Evolutionary conservation across 345 rosid species (phyloP).

Genomic region (Eucalyptus cladocalyx): DNA sequence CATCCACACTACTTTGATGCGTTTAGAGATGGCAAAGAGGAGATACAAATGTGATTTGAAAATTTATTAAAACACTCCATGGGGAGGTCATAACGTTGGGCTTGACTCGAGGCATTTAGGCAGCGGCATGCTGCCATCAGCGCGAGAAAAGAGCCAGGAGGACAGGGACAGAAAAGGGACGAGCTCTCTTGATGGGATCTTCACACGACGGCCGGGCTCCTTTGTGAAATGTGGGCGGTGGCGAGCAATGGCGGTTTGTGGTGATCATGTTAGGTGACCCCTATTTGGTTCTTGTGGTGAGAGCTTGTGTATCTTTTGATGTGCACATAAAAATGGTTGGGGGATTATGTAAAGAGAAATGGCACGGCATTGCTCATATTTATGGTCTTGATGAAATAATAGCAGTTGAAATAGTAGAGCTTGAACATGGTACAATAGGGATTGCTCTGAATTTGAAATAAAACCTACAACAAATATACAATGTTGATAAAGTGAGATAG

Average conservation of each 20-base stretch:
- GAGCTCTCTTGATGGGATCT: not conserved
- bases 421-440: no score
- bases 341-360: not conserved
- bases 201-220: not conserved
- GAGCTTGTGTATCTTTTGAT: not conserved
- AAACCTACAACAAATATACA: not conserved
- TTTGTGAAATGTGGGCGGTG: no score
- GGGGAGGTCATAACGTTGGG: not conserved
- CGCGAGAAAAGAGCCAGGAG: not conserved
- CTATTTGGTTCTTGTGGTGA: not conserved
- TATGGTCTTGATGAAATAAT: no score
- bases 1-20: not conserved
- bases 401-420: no score
- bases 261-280: not conserved
- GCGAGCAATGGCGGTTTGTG: not conserved
- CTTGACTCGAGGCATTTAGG: not conserved
- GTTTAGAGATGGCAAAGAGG: not conserved
- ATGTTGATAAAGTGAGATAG: not conserved
- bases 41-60: not conserved
- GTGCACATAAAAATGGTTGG: not conserved
- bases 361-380: not conserved
- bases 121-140: not conserved
- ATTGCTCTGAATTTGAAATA: no score
- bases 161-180: not conserved
- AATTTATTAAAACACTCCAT: not conserved